phyloP scores from a whole-genome alignment of 805 yeast genomes.

The Saccharomycodes ludwigii region DNA sequence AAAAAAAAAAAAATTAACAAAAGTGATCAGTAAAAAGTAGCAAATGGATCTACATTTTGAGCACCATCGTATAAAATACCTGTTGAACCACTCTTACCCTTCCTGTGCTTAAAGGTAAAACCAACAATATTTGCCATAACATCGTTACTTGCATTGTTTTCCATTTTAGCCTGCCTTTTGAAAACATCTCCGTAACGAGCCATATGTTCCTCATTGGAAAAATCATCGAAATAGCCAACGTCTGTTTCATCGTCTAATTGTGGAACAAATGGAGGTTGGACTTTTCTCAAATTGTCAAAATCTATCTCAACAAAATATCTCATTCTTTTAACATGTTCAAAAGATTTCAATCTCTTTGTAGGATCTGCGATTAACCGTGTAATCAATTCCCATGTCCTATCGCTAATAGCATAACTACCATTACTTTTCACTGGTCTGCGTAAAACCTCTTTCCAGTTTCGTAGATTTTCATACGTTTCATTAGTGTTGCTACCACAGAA shows the following conservation, averaged over 20 bases:
- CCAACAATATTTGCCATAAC: slow-evolving; percentile 77
- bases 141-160: slow-evolving; percentile 48
- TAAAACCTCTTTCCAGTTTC: slow-evolving; percentile 82
- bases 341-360: slow-evolving; percentile 56
- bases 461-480: slow-evolving; percentile 87
- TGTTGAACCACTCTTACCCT: slow-evolving; percentile 27
- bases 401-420: slow-evolving; percentile 86
- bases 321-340: slow-evolving; percentile 70
- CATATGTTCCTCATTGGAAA: slow-evolving; percentile 93
- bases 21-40: slow-evolving; percentile 20
- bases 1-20: not conserved
- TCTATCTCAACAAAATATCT: slow-evolving; percentile 77
- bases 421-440: slow-evolving; percentile 85
- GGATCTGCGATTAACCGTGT: slow-evolving; percentile 73
- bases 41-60: slow-evolving; percentile 26
- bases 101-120: slow-evolving; percentile 83
- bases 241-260: slow-evolving; percentile 94
- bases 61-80: slow-evolving; percentile 24
- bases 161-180: slow-evolving; percentile 78
- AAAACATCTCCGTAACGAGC: slow-evolving; percentile 94
- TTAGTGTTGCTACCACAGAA: slow-evolving; percentile 88
- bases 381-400: slow-evolving; percentile 89
- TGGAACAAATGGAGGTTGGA: slow-evolving; percentile 91
- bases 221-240: slow-evolving; percentile 98
- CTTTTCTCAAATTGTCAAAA: slow-evolving; percentile 56